Evolutionary conservation across 768 basidiomycete species (phyloP).

Genomic region (Agrocybe pediades): DNA sequence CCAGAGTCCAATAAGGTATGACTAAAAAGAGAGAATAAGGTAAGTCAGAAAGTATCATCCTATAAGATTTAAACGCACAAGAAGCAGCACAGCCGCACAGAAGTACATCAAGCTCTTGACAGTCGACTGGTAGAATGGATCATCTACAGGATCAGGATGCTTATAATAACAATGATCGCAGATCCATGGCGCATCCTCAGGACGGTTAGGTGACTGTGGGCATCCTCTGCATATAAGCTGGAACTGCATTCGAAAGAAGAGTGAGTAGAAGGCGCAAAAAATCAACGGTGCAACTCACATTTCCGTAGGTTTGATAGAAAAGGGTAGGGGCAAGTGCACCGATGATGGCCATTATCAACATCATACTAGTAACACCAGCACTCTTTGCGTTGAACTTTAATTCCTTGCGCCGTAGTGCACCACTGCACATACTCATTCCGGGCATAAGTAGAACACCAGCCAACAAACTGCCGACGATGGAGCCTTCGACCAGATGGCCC

Average conservation of each 20-base stretch:
- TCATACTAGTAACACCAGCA: slow-evolving; percentile 97
- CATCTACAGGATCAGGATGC: slow-evolving; percentile 88
- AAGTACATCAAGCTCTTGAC: slow-evolving; percentile 96
- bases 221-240: slow-evolving; percentile 85
- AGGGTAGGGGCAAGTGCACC: slow-evolving; percentile 93
- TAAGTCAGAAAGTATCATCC: background rate
- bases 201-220: slow-evolving; percentile 45
- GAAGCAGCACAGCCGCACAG: slow-evolving; percentile 85
- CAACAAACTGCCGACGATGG: slow-evolving; percentile 91
- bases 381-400: slow-evolving; percentile 99
- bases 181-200: slow-evolving; percentile 64
- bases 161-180: slow-evolving; percentile 95
- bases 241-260: slow-evolving; percentile 56
- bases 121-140: slow-evolving; percentile 96
- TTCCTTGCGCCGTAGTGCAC: slow-evolving; percentile 88
- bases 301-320: slow-evolving; percentile 98
- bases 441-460: slow-evolving; percentile 98
- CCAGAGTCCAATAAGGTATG: slow-evolving; percentile 96
- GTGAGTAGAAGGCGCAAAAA: background rate
- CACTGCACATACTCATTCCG: slow-evolving; percentile 92
- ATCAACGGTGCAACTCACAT: slow-evolving; percentile 55
- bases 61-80: slow-evolving; percentile 58
- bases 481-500: slow-evolving; percentile 94
- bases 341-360: slow-evolving; percentile 99
- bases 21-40: slow-evolving; percentile 46